Base-by-base conservation (phyloP, 2,329 filamentous ascomycete species). In the Colletotrichum lentis region DNA sequence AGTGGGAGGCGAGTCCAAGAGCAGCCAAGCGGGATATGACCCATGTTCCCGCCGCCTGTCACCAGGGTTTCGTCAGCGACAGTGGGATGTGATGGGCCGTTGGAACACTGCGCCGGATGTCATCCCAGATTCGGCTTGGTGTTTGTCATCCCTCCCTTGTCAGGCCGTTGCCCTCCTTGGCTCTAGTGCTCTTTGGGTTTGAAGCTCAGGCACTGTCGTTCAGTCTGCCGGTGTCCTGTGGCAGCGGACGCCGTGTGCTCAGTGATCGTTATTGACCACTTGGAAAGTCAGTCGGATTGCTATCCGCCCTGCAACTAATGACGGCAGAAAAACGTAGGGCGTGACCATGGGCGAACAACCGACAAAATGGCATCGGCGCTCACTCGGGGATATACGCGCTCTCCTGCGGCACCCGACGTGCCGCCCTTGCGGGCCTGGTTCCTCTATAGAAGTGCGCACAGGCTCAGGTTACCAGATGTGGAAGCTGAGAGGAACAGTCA, bases 111-210 rank as follows among this genome's bases (percentile, higher is more conserved):
- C 63, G 47, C 22, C 63, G 67, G 67, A 57, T 22, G 27, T 67
- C 64, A 44, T 63, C 58, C 67, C 64, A 54, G 41, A 69, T 69
- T 67, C 44, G 67, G 67, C 39, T 53, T 69, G 67, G 67, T 67
- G 62, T 67, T 66, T 57, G 43, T 58, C 63, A 58, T 47, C n/a
- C 12, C 53, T 41, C 41, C 37, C 44, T 50, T 50, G 52, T 67
- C 58, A 54, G 43, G 55, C 55, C 39, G 47, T 47, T 68, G 55
- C 31, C 44, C 49, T 47, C 44, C 49, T 47, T 43, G 31, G 31
- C 31, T 35, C 31, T 35, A 35, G 7, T 56, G 31, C 22, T 44
- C 4, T 60, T 55, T 24, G 41, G 46, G 5, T 12, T 67, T 52
- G 16, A 57, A 31, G 50, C 56, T 56, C 44, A 57, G 57, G 53